Evolutionary conservation across 2,329 filamentous ascomycete genomes (phyloP).

Genomic region (Sordariomycetes sp.): DNA sequence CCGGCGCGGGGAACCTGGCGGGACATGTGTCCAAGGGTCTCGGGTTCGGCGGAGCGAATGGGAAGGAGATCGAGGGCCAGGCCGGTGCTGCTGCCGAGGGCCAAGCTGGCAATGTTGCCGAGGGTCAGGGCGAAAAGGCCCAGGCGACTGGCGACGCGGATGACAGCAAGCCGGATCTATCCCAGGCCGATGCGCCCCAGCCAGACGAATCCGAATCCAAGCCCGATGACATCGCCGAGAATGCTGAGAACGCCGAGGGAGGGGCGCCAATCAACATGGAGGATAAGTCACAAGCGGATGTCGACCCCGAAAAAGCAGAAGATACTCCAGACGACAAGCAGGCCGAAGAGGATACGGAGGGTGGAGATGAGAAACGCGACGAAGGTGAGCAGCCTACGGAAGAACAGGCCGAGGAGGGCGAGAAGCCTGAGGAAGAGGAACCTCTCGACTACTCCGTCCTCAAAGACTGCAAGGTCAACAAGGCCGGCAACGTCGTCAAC

Average conservation of each 20-base stretch:
- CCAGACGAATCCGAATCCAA: not conserved
- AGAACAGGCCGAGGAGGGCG: slow-evolving; percentile 21
- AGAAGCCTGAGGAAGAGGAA: slow-evolving; percentile 11
- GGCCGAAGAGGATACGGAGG: not conserved
- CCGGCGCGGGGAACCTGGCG: not conserved
- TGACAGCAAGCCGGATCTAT: not conserved
- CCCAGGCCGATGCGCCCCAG: not conserved
- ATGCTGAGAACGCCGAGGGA: not conserved
- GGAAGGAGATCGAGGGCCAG: not conserved
- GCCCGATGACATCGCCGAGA: not conserved
- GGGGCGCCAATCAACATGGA: not conserved
- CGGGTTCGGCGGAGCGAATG: slow-evolving; percentile 12
- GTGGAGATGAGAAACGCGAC: not conserved
- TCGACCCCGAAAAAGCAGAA: not conserved
- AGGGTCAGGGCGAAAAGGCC: not conserved
- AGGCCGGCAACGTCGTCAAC: slow-evolving; percentile 42
- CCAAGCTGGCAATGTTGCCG: slow-evolving; percentile 14
- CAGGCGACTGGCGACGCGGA: not conserved
- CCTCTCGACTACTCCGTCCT: slow-evolving; percentile 32
- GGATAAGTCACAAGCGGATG: not conserved
- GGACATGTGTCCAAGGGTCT: not conserved
- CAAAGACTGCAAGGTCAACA: slow-evolving; percentile 43
- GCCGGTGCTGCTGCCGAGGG: slow-evolving; percentile 8
- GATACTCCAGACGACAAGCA: not conserved
- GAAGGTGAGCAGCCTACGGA: not conserved